A percentile compares a stretch with the other conserved stretches of the same genome.
phyloP scores from a whole-genome alignment of 768 basidiomycete genomes.

The Fistulinella prunicolor region DNA sequence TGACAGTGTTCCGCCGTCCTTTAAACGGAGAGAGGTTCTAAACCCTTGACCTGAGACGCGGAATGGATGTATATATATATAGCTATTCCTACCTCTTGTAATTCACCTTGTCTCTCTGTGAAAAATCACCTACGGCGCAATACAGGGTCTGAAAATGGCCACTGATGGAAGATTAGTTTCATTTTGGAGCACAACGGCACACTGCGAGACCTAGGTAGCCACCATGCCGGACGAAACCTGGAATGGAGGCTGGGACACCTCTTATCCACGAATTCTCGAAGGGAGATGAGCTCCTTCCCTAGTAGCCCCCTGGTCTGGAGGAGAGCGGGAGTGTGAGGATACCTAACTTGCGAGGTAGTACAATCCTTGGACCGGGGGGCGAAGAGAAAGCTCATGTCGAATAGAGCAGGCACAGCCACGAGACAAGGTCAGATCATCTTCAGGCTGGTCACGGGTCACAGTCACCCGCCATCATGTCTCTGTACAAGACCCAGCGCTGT shows the following conservation, averaged over 20 bases:
- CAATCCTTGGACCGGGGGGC: slow-evolving; percentile 5
- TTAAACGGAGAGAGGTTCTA: slow-evolving; percentile 29
- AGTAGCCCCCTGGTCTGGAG: slow-evolving; percentile 14
- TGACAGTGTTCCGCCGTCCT: slow-evolving; percentile 34
- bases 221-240: slow-evolving; percentile 31
- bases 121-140: slow-evolving; percentile 31
- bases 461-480: slow-evolving; percentile 28
- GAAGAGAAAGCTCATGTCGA: slow-evolving; percentile 22
- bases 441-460: no score
- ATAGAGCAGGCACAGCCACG: neutral
- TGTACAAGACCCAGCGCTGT: slow-evolving; percentile 46
- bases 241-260: slow-evolving; percentile 29
- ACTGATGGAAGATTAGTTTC: slow-evolving; percentile 20
- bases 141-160: slow-evolving; percentile 35
- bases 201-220: slow-evolving; percentile 30
- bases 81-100: slow-evolving; percentile 28
- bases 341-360: slow-evolving; percentile 20
- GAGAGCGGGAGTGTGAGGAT: slow-evolving; percentile 18
- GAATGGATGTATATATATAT: neutral
- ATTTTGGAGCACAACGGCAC: neutral
- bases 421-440: no score
- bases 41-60: slow-evolving; percentile 5
- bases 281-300: slow-evolving; percentile 15
- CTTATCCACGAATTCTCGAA: slow-evolving; percentile 32
- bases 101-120: slow-evolving; percentile 26